A percentile compares a stretch with the other conserved stretches of the same genome.
phyloP scores from a whole-genome alignment of 176 grass and related monocot species.

The Hyparrhenia diplandra region DNA sequence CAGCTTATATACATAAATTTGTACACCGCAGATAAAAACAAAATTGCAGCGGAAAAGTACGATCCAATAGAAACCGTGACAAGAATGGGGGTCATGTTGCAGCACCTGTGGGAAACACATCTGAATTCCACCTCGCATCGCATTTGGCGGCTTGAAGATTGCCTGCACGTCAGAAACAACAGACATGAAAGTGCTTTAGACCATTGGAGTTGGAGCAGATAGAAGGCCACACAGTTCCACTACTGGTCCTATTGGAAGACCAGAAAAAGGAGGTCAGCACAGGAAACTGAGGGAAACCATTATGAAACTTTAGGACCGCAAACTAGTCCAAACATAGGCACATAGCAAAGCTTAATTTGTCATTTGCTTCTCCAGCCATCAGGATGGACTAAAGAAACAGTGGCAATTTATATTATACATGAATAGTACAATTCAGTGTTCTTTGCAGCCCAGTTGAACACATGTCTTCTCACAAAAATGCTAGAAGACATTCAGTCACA shows the following conservation, averaged over 20 bases:
- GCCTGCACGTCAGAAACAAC: slow-evolving; percentile 48
- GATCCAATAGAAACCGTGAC: background rate
- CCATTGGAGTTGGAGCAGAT: background rate
- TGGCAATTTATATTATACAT: background rate
- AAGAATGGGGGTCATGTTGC: background rate
- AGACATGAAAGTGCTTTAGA: background rate
- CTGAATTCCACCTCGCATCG: slow-evolving; percentile 85
- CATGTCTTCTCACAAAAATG: background rate
- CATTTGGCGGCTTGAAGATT: slow-evolving; percentile 75
- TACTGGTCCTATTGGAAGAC: background rate
- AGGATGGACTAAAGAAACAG: background rate
- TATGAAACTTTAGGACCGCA: slow-evolving; percentile 13
- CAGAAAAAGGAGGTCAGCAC: background rate
- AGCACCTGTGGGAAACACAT: slow-evolving; percentile 92
- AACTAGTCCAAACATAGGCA: background rate
- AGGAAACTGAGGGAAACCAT: background rate
- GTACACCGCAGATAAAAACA: background rate
- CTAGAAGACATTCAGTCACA: background rate
- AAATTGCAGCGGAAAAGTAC: background rate
- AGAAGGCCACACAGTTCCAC: background rate
- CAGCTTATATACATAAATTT: background rate
- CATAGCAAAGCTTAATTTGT: background rate
- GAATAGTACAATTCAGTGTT: background rate
- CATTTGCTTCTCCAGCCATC: background rate
- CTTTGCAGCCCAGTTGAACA: background rate